Base-by-base conservation (phyloP, 345 rosid genomes). In the Draba incana region DNA sequence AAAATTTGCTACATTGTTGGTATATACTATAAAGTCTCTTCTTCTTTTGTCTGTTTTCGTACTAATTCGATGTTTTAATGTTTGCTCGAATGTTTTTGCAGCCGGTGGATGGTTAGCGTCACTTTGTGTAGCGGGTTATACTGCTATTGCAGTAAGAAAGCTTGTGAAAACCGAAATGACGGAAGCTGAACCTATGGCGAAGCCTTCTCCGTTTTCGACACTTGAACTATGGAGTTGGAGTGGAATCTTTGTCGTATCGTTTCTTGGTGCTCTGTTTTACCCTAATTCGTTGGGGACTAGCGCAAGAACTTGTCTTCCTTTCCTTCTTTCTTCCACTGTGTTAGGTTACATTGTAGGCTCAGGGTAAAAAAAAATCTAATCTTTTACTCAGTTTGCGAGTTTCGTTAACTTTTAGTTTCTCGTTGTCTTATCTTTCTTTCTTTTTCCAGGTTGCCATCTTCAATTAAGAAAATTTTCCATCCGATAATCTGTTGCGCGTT, bases 41-140 rank as follows among this genome's bases (percentile, higher is more conserved):
- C 8, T 8, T 62, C 41, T 57, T 11, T 5, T 14, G 3, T 62
- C 23, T 56, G 24, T 10, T 68, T 43, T 43, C 15, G 37, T 33
- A 33, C 39, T 14, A 14, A 37, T 16, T n/a, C 2, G 33, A 30
- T 60, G 38, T 59, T 16, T 6, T 5, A 15, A 66, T 16, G 30
- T 55, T 71, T 2, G 25, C 43, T 20, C 42, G 47, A 42, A 50
- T 66, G 62, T 8, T 39, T 63, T 67, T 77, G 70, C 83, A 93
- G 98, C 82, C 20, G 94, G 85, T 67, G 98, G 97, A 30, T 93
- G 98, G 98, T 69, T 93, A 70, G 97, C 98, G 56, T 86, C 98
- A 27, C 92, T 90, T 58, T 86, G 88, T 70, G 97, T 88, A 20
- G 98, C 97, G 1, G 97, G 97, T 7, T 93, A 75, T 62, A 83